A percentile compares a stretch with the other conserved stretches of the same genome.
phyloP scores from a whole-genome alignment of 139 green algal species.

The Chlorella ohadii region DNA sequence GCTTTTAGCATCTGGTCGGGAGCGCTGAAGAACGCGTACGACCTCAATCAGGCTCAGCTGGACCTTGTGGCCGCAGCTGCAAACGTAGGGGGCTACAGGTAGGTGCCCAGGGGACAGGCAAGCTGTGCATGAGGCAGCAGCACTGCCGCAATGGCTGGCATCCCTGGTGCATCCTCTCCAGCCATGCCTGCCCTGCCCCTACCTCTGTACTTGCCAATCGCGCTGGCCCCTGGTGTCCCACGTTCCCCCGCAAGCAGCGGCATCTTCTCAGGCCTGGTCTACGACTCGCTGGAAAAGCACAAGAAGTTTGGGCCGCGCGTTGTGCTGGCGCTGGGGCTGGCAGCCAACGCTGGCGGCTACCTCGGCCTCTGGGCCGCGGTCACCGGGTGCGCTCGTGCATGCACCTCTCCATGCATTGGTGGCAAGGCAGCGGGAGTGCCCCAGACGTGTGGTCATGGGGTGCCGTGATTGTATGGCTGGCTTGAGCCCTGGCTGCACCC shows the following conservation, averaged over 20 bases:
- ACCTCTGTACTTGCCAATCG: too few relatives aligned
- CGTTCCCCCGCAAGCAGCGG: neutral
- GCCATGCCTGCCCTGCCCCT: too few relatives aligned
- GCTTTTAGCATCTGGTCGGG: conserved; percentile 39
- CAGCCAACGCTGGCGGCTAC: conserved; percentile 48
- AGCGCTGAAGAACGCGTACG: conserved; percentile 26
- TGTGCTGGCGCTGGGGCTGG: conserved; percentile 41
- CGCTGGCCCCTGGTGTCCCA: neutral
- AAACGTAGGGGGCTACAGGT: conserved; percentile 48
- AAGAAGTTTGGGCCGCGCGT: conserved; percentile 47
- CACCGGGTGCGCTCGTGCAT: neutral
- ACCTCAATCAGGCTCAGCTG: conserved; percentile 34
- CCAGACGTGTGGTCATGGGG: neutral
- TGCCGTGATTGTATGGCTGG: neutral
- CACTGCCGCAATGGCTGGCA: too few relatives aligned
- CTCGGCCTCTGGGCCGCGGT: conserved; percentile 47
- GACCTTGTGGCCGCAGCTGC: neutral
- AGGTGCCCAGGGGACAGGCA: too few relatives aligned
- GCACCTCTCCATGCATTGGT: too few relatives aligned
- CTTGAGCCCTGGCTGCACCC: neutral
- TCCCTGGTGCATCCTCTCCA: too few relatives aligned
- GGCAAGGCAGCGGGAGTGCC: too few relatives aligned
- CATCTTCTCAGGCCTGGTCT: conserved; percentile 52
- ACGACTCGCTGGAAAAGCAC: conserved; percentile 41
- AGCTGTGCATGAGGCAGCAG: too few relatives aligned